phyloP scores from a whole-genome alignment of 108 stramenopile genomes.

The Epithemia pelagica region DNA sequence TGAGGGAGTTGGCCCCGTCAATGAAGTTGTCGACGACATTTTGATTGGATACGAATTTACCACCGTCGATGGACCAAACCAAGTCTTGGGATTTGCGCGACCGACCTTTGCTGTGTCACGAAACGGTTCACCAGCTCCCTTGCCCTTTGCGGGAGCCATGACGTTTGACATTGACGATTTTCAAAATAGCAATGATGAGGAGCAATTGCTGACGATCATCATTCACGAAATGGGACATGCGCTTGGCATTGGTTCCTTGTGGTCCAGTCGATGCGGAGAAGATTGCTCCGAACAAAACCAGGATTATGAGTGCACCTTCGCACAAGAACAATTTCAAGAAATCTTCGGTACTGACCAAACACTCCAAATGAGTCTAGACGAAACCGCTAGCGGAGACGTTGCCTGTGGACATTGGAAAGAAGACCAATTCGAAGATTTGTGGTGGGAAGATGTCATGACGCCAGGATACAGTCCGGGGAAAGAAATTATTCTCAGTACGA shows the following conservation, averaged over 20 bases:
- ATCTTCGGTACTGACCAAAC: neutral
- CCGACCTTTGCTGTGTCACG: neutral
- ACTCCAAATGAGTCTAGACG: neutral
- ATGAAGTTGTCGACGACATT: conserved; percentile 9
- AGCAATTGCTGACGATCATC: neutral
- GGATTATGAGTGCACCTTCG: neutral
- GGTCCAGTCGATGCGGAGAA: neutral
- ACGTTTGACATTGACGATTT: neutral
- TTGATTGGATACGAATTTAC: conserved; percentile 2
- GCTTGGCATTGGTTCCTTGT: neutral
- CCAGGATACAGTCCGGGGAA: neutral
- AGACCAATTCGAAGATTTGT: neutral
- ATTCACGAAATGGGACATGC: neutral
- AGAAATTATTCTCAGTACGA: neutral
- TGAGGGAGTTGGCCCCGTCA: neutral
- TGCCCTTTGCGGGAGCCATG: neutral
- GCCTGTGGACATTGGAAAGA: neutral
- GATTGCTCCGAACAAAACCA: neutral
- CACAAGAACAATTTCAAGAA: neutral
- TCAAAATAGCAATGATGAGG: neutral
- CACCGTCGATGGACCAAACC: conserved; percentile 1
- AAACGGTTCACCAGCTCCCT: neutral
- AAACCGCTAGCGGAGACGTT: neutral
- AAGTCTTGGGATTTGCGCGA: neutral
- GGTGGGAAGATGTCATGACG: neutral